A percentile compares a stretch with the other conserved stretches of the same genome.
Conservation (phyloP, 306 rosid species). For the Cajanus cajan region DNA sequence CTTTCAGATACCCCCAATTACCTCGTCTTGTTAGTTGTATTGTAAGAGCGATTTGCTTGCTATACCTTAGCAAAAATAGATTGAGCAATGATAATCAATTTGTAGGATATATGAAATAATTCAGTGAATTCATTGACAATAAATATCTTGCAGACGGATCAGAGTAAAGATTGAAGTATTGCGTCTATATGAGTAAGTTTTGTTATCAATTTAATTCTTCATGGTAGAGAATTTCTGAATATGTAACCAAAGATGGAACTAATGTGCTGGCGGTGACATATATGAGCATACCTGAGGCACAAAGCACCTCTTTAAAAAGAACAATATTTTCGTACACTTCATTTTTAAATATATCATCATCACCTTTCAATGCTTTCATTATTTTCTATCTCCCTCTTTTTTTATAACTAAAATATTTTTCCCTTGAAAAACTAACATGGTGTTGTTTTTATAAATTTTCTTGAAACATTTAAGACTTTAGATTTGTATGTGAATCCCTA, state of each 20-base stretch:
- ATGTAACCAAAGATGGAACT: neutral
- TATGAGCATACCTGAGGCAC: neutral
- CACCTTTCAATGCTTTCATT: no score
- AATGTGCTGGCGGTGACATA: neutral
- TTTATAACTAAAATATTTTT: no score
- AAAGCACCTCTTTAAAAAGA: neutral
- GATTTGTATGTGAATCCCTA: neutral
- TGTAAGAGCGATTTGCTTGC: conserved; percentile 1
- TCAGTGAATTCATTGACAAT: neutral
- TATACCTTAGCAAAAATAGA: conserved; percentile 1
- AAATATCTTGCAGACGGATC: neutral
- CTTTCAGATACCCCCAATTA: neutral
- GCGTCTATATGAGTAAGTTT: neutral
- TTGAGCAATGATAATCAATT: neutral
- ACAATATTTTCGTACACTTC: no score
- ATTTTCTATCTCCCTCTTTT: no score
- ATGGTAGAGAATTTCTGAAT: neutral
- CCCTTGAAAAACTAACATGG: neutral
- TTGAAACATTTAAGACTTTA: neutral
- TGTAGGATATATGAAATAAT: no score
- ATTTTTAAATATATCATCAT: no score
- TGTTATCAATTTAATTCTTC: neutral
- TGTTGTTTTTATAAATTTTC: neutral
- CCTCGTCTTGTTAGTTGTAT: neutral
- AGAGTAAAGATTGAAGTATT: neutral